Base-by-base conservation (phyloP, 1,284 basidiomycete genomes). In the Psilocybe mexicana region DNA sequence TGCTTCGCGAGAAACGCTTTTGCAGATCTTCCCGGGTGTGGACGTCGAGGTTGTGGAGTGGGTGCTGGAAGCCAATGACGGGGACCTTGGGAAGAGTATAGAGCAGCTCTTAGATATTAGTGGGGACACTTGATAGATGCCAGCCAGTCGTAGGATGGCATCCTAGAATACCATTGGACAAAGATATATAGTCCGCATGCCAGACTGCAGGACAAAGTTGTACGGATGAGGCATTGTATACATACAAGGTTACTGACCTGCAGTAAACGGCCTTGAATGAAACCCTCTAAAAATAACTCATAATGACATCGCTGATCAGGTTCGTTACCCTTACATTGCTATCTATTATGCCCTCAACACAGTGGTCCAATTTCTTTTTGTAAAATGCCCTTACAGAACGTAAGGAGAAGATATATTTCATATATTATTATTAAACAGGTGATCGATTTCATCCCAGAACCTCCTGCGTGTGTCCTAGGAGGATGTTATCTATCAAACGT, bases 401-500 rank as follows among this genome's bases (percentile, higher is more conserved):
- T 33, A 33, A 33, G 4, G 30, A 0, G 8, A 33, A 6, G 8
- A 26, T 18, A 48, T n/a, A 3, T 35, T 48, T 18, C 6, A 12
- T 28, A 24, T 12, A 26, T 12, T 7, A 26, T 12, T 7, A 26
- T 24, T 40, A 43, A 25, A 40, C 6, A 23, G 18, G 6, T 25
- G 36, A 23, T 43, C 6, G 2, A 28, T 43, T 35, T 55, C 60
- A 71, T 44, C 55, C 61, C 49, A 76, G 51, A 50, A 78, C 72
- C 33, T 60, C 68, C 46, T 55, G 64, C 6, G 60, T 57, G 65
- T 84, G 77, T 0, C 90, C 93, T 1, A 96, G 73, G 43, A 96
- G 75, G 42, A 98, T 72, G 72, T 99, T 99, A 72, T 99, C 96
- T 52, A 99, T 98, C 66, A 99, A 71, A 63, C 96, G 80, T 36